Evolutionary conservation across 345 rosid species (phyloP), one percentile per base, ranked within the genome.

Genomic region (Microcos paniculata): DNA sequence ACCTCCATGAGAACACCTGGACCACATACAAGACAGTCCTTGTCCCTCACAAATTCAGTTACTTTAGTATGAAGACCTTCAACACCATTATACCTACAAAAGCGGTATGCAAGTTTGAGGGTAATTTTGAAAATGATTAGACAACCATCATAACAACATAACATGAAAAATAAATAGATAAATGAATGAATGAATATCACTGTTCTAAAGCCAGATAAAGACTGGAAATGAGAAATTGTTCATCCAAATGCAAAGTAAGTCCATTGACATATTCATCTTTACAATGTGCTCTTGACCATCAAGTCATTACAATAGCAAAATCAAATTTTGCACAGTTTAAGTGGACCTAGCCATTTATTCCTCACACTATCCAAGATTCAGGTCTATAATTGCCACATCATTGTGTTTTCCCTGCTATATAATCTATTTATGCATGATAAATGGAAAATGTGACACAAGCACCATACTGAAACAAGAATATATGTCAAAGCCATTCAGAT

Each of bases 11-110:
- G 94, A 80, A 93, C 86, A 31, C 96, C 97, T 6, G 99, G 98
- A 80, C 98, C 97, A 79, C 99, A 96, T n/a, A 88, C 96, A 52
- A 93, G 94, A 85, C 99, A 96, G 48, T 95, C 98, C 80, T 84
- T 86, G 80, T 90, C 90, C 80, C 84, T 91, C 87, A 68, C 89
- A 67, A 92, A 90, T 79, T 92, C 91, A 0, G 97, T 93, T 72
- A 90, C 99, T 87, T 93, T 81, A 74, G 89, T 84, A 82, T 92
- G 96, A 73, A 96, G 92, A 76, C 97, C 98, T 82, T 84, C 96
- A 77, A 86, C 94, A 3, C 99, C 99, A 71, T 91, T 91, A 86
- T 91, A 96, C 87, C 99, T 84, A 69, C 48, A 80, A 78, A 80
- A 71, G 35, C 31, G 28, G 64, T 62, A 42, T 23, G 8, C 46